phyloP scores from a whole-genome alignment of 768 basidiomycete genomes.

The Pisolithus microcarpus region DNA sequence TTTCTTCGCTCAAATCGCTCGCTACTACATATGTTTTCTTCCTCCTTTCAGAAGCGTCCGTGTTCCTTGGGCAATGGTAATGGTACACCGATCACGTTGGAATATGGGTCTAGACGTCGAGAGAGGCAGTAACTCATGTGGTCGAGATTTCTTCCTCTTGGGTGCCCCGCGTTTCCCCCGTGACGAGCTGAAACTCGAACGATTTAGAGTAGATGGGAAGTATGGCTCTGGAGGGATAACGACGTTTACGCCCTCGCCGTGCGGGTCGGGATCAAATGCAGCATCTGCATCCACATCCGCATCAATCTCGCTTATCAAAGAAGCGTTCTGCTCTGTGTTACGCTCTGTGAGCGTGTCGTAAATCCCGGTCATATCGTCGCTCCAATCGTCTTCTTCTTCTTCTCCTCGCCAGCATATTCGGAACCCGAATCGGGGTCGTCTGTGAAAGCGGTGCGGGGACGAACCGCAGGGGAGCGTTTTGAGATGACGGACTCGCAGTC shows the following conservation, averaged over 20 bases:
- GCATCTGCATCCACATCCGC: conserved; percentile 48
- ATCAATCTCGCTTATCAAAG: conserved; percentile 15
- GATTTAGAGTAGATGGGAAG: conserved; percentile 67
- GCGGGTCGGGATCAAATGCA: conserved; percentile 63
- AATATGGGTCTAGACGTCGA: conserved; percentile 74
- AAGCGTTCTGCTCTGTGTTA: conserved; percentile 81
- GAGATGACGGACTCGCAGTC: conserved; percentile 37
- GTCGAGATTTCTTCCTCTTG: conserved; percentile 54
- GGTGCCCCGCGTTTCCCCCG: conserved; percentile 30
- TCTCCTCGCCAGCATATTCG: conserved; percentile 47
- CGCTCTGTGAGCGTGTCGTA: conserved; percentile 79
- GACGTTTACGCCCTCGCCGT: conserved; percentile 90
- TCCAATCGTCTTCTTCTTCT: conserved; percentile 54
- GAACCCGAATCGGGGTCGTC: conserved; percentile 60
- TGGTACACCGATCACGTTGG: conserved; percentile 87
- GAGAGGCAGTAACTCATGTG: conserved; percentile 58
- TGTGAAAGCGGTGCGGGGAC: conserved; percentile 57
- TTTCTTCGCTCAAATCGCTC: conserved; percentile 93
- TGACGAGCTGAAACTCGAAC: conserved; percentile 34
- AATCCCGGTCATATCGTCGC: conserved; percentile 44
- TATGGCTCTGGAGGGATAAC: conserved; percentile 79
- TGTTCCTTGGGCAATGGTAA: conserved; percentile 83
- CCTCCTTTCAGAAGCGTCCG: conserved; percentile 50
- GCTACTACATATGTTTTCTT: conserved; percentile 77
- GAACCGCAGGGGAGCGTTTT: conserved; percentile 34